These are phyloP conservation scores for Dryadomyces sulphureus DNA, from an alignment of 2,329 filamentous ascomycete genomes.

Conservation along the genomic window DNA sequence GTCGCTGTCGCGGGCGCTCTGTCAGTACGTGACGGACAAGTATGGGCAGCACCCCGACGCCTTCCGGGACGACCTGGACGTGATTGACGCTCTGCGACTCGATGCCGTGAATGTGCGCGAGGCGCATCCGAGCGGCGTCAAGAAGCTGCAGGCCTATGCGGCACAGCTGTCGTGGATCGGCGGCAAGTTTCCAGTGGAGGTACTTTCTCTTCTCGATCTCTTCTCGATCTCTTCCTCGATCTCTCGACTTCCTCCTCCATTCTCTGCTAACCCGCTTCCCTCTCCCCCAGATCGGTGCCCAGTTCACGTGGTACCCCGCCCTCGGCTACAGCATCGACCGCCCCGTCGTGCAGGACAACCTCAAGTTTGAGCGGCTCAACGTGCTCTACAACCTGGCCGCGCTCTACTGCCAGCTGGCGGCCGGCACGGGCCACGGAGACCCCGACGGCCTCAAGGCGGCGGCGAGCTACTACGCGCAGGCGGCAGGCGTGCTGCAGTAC, in stretches of 20 bases:
- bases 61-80: constrained; percentile 74
- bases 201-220: too few relatives aligned
- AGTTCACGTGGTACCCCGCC: constrained; percentile 93
- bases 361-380: constrained; percentile 78
- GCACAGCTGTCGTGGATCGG: constrained; percentile 87
- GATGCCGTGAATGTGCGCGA: constrained; percentile 85
- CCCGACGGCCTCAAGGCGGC: constrained; percentile 76
- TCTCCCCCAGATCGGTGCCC: constrained; percentile 84
- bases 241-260: too few relatives aligned
- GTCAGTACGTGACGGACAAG: constrained; percentile 91
- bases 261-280: too few relatives aligned
- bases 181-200: constrained; percentile 92
- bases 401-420: constrained; percentile 83
- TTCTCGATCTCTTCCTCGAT: too few relatives aligned
- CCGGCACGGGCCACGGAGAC: constrained; percentile 57
- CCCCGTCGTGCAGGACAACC: constrained; percentile 50
- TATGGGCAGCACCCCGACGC: constrained; percentile 98
- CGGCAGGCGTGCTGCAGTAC: constrained; percentile 71
- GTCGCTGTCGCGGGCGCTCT: constrained; percentile 68
- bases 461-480: constrained; percentile 77
- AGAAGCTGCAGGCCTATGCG: constrained; percentile 80
- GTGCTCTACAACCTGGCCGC: constrained; percentile 86
- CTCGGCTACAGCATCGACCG: constrained; percentile 77
- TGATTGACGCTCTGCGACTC: constrained; percentile 67
- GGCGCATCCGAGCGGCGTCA: constrained; percentile 72